Conservation (phyloP, 1,284 basidiomycete genomes). For the Xerocomus minutiporus region DNA sequence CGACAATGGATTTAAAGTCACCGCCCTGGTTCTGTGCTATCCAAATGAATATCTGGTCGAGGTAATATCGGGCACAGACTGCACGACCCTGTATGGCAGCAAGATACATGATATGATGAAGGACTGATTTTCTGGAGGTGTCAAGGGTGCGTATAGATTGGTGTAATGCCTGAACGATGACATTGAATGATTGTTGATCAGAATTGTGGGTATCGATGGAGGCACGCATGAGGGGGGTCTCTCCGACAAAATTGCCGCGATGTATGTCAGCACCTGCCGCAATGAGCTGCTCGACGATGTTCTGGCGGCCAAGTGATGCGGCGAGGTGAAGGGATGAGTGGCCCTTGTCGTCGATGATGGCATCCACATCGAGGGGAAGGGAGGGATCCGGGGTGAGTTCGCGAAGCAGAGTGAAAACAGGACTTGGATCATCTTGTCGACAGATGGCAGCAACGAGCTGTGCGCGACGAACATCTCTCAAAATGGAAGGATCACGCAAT, state of each 20-base stretch:
- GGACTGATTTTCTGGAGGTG: constrained; percentile 79
- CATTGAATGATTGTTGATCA: constrained; percentile 73
- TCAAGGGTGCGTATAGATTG: constrained; percentile 87
- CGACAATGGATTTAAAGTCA: constrained; percentile 77
- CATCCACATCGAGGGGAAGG: constrained; percentile 61
- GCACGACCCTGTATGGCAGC: constrained; percentile 90
- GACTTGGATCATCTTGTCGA: constrained; percentile 59
- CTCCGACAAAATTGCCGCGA: constrained; percentile 89
- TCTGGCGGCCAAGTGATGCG: constrained; percentile 74
- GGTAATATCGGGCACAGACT: constrained; percentile 83
- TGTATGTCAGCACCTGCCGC: constrained; percentile 78
- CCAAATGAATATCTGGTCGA: constrained; percentile 86
- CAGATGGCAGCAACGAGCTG: constrained; percentile 62
- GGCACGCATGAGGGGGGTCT: constrained; percentile 91
- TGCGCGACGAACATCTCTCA: constrained; percentile 58
- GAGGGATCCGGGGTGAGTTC: constrained; percentile 50
- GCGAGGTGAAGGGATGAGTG: constrained; percentile 96
- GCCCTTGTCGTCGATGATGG: constrained; percentile 88
- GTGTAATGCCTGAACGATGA: constrained; percentile 61
- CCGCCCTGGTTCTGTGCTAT: constrained; percentile 69
- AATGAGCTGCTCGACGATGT: constrained; percentile 66
- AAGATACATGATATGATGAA: constrained; percentile 93
- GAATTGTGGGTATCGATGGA: constrained; percentile 87
- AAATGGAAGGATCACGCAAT: constrained; percentile 56
- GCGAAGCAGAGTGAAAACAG: constrained; percentile 60